phyloP scores from a whole-genome alignment of 208 protist species.

The Trypanosoma avium region DNA sequence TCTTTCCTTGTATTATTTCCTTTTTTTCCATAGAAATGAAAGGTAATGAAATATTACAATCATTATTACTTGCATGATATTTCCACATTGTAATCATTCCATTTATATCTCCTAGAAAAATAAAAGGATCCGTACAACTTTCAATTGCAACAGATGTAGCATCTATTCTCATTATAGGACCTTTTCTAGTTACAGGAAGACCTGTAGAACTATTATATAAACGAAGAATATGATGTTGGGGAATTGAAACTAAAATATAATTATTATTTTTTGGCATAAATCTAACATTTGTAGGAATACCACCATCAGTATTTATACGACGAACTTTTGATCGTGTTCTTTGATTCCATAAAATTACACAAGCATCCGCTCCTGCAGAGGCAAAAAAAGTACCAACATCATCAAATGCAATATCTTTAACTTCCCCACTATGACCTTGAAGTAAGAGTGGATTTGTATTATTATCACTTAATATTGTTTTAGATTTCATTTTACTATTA shows the following conservation, averaged over 20 bases:
- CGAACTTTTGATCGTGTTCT: conserved; percentile 41
- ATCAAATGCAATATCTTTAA: conserved; percentile 55
- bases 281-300: conserved; percentile 33
- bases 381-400: conserved; percentile 50
- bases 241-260: conserved; percentile 58
- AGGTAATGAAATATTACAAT: conserved; percentile 20
- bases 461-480: background rate
- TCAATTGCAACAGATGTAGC: conserved; percentile 44
- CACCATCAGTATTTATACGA: conserved; percentile 34
- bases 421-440: conserved; percentile 42
- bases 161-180: conserved; percentile 16
- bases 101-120: conserved; percentile 52
- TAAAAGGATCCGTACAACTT: conserved; percentile 41
- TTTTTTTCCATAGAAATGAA: background rate
- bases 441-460: conserved; percentile 14
- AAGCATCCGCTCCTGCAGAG: conserved; percentile 43
- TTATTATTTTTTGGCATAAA: conserved; percentile 82
- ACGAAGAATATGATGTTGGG: conserved; percentile 35
- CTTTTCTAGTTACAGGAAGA: conserved; percentile 35
- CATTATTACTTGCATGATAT: conserved; percentile 32
- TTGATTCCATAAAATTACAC: conserved; percentile 58
- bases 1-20: background rate
- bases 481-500: background rate
- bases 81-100: conserved; percentile 55
- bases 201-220: conserved; percentile 75